phyloP scores from a whole-genome alignment of 306 rosid species.

The Gastrolobium villosum region DNA sequence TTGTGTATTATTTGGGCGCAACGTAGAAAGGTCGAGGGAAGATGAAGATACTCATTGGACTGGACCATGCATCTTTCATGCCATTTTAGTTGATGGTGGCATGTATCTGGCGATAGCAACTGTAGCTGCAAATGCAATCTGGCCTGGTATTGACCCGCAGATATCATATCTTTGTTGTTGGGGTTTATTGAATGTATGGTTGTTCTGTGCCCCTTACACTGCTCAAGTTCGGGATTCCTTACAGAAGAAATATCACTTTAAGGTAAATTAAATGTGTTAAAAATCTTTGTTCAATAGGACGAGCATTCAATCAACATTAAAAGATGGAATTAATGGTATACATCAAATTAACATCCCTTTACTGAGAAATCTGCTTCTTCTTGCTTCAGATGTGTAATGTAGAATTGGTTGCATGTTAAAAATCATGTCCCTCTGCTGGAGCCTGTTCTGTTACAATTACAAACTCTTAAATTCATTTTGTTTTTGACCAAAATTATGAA shows the following conservation, averaged over 20 bases:
- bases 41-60: conserved; percentile 88
- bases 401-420: conserved; percentile 32
- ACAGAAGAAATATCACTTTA: conserved; percentile 92
- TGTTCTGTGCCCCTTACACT: conserved; percentile 95
- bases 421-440: not conserved
- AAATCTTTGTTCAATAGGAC: conserved; percentile 16
- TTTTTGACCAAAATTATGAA: no score
- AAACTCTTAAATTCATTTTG: not conserved
- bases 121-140: conserved; percentile 51
- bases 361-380: conserved; percentile 28
- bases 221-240: conserved; percentile 89
- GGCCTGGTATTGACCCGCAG: conserved; percentile 72
- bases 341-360: conserved; percentile 13
- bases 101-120: conserved; percentile 84
- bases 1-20: conserved; percentile 93
- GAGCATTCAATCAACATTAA: not conserved
- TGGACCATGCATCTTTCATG: conserved; percentile 89
- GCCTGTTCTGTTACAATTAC: conserved; percentile 1
- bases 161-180: conserved; percentile 76
- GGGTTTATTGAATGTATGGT: conserved; percentile 93
- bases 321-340: conserved; percentile 15
- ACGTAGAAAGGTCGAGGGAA: conserved; percentile 78
- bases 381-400: conserved; percentile 33
- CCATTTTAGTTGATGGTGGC: conserved; percentile 94
- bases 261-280: conserved; percentile 57